Conservation (phyloP, 169 alveolate species). For the Theileria equi region DNA sequence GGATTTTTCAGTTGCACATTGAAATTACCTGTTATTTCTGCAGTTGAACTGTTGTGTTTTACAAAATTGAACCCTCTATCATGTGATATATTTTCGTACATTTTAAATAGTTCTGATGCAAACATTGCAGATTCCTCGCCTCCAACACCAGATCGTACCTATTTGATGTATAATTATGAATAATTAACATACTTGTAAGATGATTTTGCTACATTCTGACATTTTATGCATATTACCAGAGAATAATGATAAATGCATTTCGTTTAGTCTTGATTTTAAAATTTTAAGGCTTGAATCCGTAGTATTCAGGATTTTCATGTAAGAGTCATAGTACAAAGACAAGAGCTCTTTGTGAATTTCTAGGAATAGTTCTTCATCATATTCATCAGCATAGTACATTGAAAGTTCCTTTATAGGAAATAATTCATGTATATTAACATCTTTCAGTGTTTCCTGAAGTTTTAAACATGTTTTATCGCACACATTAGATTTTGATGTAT, state of each 20-base stretch:
- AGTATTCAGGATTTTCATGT: neutral
- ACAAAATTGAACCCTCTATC: neutral
- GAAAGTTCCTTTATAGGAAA: conserved; percentile 12
- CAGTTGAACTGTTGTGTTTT: neutral
- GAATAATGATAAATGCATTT: neutral
- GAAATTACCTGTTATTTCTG: conserved; percentile 13
- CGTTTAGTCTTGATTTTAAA: neutral
- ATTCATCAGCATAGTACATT: neutral
- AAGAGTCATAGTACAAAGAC: conserved; percentile 1
- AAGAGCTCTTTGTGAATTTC: conserved; percentile 9
- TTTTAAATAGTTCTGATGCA: conserved; percentile 37
- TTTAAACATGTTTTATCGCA: neutral
- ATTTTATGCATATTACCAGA: conserved; percentile 20
- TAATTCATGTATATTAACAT: neutral
- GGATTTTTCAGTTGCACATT: neutral
- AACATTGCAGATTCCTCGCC: conserved; percentile 34
- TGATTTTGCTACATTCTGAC: neutral
- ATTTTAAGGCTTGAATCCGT: neutral
- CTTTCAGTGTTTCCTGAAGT: neutral
- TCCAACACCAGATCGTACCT: conserved; percentile 37
- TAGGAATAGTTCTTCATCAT: neutral
- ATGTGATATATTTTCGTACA: conserved; percentile 28
- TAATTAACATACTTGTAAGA: conserved; percentile 14
- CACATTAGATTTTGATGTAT: neutral
- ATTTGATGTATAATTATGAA: neutral